Evolutionary conservation across 352 stramenopile species (phyloP).

Genomic region (Vaucheria bursata): DNA sequence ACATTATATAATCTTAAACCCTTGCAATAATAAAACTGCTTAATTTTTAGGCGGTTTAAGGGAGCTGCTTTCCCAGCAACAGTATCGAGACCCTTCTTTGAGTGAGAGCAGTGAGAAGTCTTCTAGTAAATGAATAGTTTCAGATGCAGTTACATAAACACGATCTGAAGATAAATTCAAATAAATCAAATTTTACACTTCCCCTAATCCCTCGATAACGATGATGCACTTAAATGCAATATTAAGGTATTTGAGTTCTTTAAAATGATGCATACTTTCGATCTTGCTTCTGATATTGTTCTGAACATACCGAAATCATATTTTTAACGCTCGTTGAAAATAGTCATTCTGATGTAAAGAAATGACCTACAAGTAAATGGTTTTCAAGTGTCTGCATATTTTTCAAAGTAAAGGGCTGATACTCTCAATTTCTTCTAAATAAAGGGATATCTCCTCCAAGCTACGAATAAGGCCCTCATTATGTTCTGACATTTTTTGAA

Average conservation of each 20-base stretch:
- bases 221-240: constrained; percentile 85
- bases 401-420: constrained; percentile 75
- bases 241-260: constrained; percentile 86
- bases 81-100: too few species aligned
- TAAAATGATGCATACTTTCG: constrained; percentile 80
- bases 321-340: background rate
- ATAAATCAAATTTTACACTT: background rate
- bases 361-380: constrained; percentile 67
- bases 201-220: constrained; percentile 63
- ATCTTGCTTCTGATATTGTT: constrained; percentile 91
- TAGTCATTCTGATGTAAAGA: too few species aligned
- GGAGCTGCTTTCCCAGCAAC: too few species aligned
- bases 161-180: background rate
- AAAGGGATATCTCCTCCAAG: constrained; percentile 81
- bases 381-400: constrained; percentile 80
- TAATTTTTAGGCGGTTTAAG: too few species aligned
- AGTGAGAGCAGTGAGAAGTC: too few species aligned
- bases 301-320: constrained; percentile 50
- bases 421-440: constrained; percentile 79
- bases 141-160: too few species aligned
- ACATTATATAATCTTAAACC: too few species aligned
- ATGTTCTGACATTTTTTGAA: constrained; percentile 67
- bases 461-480: constrained; percentile 81
- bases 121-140: too few species aligned
- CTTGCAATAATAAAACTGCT: too few species aligned